Evolutionary conservation across 352 stramenopile genomes (phyloP), one percentile per base, ranked within the genome.

Genomic region (Phytophthora fragariaefolia): DNA sequence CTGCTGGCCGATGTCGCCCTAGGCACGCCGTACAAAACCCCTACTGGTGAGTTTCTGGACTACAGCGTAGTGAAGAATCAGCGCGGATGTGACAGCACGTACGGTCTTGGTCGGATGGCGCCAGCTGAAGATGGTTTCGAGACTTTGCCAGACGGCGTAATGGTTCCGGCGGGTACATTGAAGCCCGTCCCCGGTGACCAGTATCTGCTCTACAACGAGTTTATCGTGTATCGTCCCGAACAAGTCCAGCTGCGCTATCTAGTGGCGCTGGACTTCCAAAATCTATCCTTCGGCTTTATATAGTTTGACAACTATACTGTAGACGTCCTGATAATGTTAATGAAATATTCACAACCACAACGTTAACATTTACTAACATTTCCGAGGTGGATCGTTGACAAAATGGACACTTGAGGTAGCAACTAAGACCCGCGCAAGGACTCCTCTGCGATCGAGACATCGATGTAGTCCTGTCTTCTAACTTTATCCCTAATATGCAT

Each of bases 231-330:
- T 20, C 72, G 66, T 24, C 69, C 32, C 30, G 77, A 82, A 26
- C 77, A 85, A 65, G 72, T 85, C 22, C 66, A 79, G 49, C 53
- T 82, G 50, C 71, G 71, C 36, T 82, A 82, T 23, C 48, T 82
- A 7, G 56, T 82, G 22, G 62, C 40, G 23, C 13, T 77, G 34
- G 50, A 77, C 27, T 69, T 79, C 23, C 20, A 68, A 10, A 55
- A 73, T 10, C 26, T 63, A 13, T 32, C 34, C 0, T 68, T 18
- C 18, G 54, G 34, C 27, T 74, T 54, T n/a, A n/a, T n/a, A 52
- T 73, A 65, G n/a, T n/a, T 24, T 22, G n/a, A 46, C 6, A n/a
- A n/a, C n/a, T n/a, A n/a, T n/a, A n/a, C n/a, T n/a, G n/a, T n/a
- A n/a, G n/a, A n/a, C n/a, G n/a, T n/a, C n/a, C n/a, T n/a, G n/a